Percentiles rank a stretch among this genome's conserved stretches.
Conservation (phyloP, 139 green algal genomes). For the Zygnema cylindricum region DNA sequence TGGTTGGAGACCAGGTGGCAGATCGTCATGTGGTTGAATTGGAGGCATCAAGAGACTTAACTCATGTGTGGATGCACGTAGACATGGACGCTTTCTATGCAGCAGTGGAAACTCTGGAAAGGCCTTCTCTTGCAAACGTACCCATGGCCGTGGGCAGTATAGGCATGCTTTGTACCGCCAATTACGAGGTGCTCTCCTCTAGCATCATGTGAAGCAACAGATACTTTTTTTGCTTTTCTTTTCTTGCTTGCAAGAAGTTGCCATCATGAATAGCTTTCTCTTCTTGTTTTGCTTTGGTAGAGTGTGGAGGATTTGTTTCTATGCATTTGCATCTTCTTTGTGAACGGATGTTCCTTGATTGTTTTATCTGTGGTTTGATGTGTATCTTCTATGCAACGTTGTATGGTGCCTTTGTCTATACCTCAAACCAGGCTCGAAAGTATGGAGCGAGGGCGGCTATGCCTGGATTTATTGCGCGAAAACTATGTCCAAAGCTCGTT, state of each 20-base stretch:
- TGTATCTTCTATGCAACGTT: no score
- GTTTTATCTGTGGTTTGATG: no score
- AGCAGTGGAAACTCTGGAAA: conserved; percentile 59
- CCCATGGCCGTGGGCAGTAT: conserved; percentile 64
- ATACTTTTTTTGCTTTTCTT: neutral
- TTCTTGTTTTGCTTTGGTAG: no score
- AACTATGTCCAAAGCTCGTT: conserved; percentile 63
- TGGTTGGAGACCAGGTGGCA: conserved; percentile 53
- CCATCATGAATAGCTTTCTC: no score
- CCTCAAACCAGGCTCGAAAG: conserved; percentile 61
- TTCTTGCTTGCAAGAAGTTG: no score
- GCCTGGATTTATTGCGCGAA: conserved; percentile 67
- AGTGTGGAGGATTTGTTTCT: no score
- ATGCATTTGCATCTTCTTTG: no score
- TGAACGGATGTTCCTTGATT: no score
- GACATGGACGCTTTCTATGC: conserved; percentile 96
- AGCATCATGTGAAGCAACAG: no score
- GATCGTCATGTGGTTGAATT: conserved; percentile 43
- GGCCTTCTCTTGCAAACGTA: conserved; percentile 45
- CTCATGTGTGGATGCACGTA: conserved; percentile 78
- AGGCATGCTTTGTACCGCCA: conserved; percentile 67
- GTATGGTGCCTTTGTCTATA: neutral
- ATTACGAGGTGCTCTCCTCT: conserved; percentile 63
- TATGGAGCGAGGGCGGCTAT: conserved; percentile 67
- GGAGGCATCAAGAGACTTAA: conserved; percentile 71